Evolutionary conservation across 345 rosid species (phyloP).

Genomic region (Clarkia xantiana): DNA sequence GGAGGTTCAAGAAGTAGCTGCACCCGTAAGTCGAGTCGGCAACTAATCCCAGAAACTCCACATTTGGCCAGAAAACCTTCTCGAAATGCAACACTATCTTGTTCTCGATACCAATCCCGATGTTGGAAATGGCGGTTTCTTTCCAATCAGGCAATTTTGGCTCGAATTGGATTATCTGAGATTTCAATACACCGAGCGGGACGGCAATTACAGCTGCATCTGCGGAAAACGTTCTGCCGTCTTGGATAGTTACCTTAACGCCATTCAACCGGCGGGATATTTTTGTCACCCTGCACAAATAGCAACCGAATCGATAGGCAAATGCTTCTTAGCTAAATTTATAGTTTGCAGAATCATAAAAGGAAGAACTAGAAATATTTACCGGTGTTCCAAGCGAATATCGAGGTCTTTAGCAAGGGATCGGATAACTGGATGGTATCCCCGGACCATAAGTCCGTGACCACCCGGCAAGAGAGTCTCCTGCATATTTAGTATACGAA

Average conservation of each 20-base stretch:
- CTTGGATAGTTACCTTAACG: conserved; percentile 68
- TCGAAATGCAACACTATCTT: conserved; percentile 70
- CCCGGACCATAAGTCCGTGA: conserved; percentile 97
- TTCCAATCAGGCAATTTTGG: conserved; percentile 92
- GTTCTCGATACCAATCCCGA: conserved; percentile 91
- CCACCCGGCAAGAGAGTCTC: conserved; percentile 93
- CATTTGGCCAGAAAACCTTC: conserved; percentile 93
- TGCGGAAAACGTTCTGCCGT: conserved; percentile 52
- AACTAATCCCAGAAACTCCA: conserved; percentile 92
- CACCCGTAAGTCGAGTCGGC: conserved; percentile 78
- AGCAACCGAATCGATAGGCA: not conserved
- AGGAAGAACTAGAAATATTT: not conserved
- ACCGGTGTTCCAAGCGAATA: conserved; percentile 77
- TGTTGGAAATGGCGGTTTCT: conserved; percentile 72
- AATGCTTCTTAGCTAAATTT: not conserved
- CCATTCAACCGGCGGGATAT: conserved; percentile 55
- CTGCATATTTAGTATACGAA: conserved; percentile 19
- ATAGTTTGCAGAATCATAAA: not conserved
- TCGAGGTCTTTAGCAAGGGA: conserved; percentile 92
- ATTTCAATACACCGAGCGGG: conserved; percentile 83
- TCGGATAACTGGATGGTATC: conserved; percentile 86
- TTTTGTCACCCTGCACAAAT: conserved; percentile 46
- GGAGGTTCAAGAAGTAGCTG: conserved; percentile 94
- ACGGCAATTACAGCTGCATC: conserved; percentile 75
- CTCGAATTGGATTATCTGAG: conserved; percentile 48